phyloP scores from a whole-genome alignment of 2,329 filamentous ascomycete genomes.

The Aspergillus awamori region DNA sequence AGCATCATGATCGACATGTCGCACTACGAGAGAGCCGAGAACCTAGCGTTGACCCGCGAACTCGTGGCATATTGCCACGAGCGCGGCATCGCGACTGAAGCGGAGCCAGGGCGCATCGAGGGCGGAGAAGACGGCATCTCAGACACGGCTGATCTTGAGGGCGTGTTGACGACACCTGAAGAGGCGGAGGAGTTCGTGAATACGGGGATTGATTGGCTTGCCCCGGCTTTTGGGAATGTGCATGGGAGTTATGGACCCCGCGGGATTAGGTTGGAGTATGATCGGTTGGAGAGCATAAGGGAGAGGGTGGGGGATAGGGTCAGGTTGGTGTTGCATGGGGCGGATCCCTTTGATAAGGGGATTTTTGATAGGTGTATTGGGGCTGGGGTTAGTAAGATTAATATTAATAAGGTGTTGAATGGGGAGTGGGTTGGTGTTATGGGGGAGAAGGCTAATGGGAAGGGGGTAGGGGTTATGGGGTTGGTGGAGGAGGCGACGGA shows the following conservation, averaged over 20 bases:
- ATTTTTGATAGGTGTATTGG: constrained; percentile 59
- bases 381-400: constrained; percentile 59
- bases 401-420: constrained; percentile 63
- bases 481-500: constrained; percentile 59
- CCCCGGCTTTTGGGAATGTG: constrained; percentile 75
- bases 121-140: constrained; percentile 74
- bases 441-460: constrained; percentile 52
- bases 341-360: constrained; percentile 59
- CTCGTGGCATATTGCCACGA: constrained; percentile 66
- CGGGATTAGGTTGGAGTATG: constrained; percentile 66
- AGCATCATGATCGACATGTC: constrained; percentile 79
- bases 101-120: constrained; percentile 71
- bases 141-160: constrained; percentile 65
- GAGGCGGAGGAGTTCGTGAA: constrained; percentile 71
- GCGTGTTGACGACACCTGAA: constrained; percentile 67
- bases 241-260: constrained; percentile 72
- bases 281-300: constrained; percentile 53
- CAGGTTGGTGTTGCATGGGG: constrained; percentile 60
- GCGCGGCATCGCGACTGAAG: constrained; percentile 69
- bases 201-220: constrained; percentile 73
- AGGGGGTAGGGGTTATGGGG: constrained; percentile 52
- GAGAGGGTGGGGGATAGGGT: constrained; percentile 53
- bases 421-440: constrained; percentile 53
- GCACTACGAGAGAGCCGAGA: constrained; percentile 71
- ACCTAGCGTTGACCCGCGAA: constrained; percentile 65